phyloP scores from a whole-genome alignment of 2,329 filamentous ascomycete genomes.

The Calonectria naviculata region DNA sequence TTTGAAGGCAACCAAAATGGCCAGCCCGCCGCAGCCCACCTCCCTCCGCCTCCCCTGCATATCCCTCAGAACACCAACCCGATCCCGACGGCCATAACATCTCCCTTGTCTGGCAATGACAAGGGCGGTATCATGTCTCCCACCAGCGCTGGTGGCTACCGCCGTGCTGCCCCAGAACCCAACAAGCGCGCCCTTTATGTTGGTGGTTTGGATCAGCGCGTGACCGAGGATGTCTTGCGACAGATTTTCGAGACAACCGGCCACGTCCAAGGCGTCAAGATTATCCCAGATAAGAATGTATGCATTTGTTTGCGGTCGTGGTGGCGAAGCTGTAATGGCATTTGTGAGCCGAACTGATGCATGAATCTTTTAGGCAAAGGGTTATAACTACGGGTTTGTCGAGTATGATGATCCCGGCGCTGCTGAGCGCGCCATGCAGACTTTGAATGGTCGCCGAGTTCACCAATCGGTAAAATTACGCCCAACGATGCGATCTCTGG shows the following conservation, averaged over 20 bases:
- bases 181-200: constrained; percentile 99
- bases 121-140: constrained; percentile 82
- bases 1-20: constrained; percentile 80
- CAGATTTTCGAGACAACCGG: constrained; percentile 99
- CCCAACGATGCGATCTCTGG: constrained; percentile 4
- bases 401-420: constrained; percentile 98
- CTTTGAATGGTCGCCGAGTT: constrained; percentile 92
- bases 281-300: constrained; percentile 99
- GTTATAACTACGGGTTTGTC: constrained; percentile 98
- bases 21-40: constrained; percentile 77
- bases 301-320: constrained; percentile 52
- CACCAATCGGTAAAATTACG: constrained; percentile 81
- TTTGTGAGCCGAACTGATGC: constrained; percentile 14
- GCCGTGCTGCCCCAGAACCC: constrained; percentile 94
- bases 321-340: not conserved
- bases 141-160: constrained; percentile 82
- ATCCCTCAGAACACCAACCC: constrained; percentile 98
- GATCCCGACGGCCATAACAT: constrained; percentile 92
- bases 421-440: constrained; percentile 97
- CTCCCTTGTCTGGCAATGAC: constrained; percentile 79
- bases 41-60: constrained; percentile 91
- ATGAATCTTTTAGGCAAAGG: constrained; percentile 77
- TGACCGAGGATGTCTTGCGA: constrained; percentile 94
- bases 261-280: constrained; percentile 98
- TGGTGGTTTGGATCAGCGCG: constrained; percentile 91